Conservation (phyloP, 176 grass and related monocot genomes). For the Avena sativa region DNA sequence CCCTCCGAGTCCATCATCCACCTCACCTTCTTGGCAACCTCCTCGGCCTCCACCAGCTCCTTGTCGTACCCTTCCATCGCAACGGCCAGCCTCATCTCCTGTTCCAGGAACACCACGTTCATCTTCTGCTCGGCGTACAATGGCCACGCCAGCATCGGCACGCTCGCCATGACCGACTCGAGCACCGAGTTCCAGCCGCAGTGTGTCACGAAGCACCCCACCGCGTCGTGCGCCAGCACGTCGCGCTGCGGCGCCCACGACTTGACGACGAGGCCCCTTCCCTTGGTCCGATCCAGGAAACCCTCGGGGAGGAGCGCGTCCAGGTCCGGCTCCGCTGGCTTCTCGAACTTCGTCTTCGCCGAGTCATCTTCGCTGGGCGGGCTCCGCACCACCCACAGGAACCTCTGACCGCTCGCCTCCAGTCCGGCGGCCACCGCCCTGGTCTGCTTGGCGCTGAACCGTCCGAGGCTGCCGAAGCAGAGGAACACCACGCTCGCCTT, state of each 20-base stretch:
- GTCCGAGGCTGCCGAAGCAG: constrained; percentile 67
- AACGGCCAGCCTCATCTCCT: constrained; percentile 55
- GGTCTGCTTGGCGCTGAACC: constrained; percentile 54
- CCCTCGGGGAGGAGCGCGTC: constrained; percentile 54
- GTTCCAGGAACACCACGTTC: constrained; percentile 62
- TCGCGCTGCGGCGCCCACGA: constrained; percentile 73
- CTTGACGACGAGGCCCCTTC: constrained; percentile 50
- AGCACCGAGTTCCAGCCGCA: constrained; percentile 79
- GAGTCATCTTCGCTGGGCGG: constrained; percentile 42
- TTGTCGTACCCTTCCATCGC: constrained; percentile 51
- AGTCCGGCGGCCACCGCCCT: constrained; percentile 59
- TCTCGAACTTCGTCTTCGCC: constrained; percentile 21
- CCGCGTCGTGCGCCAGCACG: constrained; percentile 56
- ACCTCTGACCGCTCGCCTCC: constrained; percentile 61
- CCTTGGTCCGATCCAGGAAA: constrained; percentile 55
- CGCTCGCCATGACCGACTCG: constrained; percentile 54
- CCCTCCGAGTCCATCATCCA: constrained; percentile 51
- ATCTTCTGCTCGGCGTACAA: constrained; percentile 65
- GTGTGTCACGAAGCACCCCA: constrained; percentile 85
- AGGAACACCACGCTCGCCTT: constrained; percentile 56
- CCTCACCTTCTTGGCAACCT: constrained; percentile 48
- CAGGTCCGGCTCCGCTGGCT: constrained; percentile 38
- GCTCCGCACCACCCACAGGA: constrained; percentile 61
- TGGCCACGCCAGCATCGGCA: constrained; percentile 62
- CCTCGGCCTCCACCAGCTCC: constrained; percentile 36